Base-by-base conservation (phyloP, 1,139 yeast genomes). In the Chernovozyma sophiae-reginae region DNA sequence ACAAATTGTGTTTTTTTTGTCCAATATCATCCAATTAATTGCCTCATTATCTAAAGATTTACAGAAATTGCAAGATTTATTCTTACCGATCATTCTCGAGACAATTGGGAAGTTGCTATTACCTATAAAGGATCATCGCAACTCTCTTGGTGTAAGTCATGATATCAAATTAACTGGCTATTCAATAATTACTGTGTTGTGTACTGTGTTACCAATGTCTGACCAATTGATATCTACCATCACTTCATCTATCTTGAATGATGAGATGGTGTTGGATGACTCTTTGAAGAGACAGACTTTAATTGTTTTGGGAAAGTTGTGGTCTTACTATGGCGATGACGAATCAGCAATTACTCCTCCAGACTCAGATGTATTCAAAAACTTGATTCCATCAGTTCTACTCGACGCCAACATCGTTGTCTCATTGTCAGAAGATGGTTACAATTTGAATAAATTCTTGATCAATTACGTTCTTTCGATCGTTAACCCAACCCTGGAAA, bases 151-250 rank as follows among this genome's bases (percentile, higher is more conserved):
- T 2, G 49, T 66, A 33, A 70, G 73, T 24, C 65, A 74, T 27
- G 95, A 87, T 51, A 73, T 83, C 35, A 94, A 83, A 55, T 73
- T 86, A 45, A 82, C 96, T 23, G 87, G 92, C 3, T 92, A 85
- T 55, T 85, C 95, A 38, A 68, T 89, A 12, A 56, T 90, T 25
- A 77, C 94, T 0, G 96, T 92, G 2, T 66, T 90, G 36, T 75
- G 84, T 3, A 73, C 94, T 2, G 80, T 92, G 35, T 72, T 81
- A 32, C 83, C 87, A 7, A 68, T 92, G 38, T 72, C 82, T 7
- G 62, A 69, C 36, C 79, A 76, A 7, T 74, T 90, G 22, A 67
- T 82, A 20, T 61, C 72, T 30, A 87, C 95, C 2, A 77, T 94
- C 7, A 76, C 86, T 18, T 79, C 77, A 41, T 77, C 94, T 1